Conservation (phyloP, 2,329 filamentous ascomycete species). For the Xylariaceae sp. region DNA sequence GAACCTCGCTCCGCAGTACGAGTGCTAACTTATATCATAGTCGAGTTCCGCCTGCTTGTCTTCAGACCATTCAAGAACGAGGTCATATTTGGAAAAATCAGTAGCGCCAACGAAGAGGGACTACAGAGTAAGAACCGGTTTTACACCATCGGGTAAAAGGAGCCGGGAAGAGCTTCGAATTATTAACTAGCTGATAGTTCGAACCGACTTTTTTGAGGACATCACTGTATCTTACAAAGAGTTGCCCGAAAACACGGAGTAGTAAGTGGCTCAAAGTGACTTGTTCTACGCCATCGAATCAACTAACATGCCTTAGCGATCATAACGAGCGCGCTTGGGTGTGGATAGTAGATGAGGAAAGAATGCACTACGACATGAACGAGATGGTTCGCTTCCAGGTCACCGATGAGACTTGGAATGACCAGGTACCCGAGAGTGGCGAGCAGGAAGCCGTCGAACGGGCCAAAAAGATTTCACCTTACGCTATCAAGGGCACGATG, state of each 20-base stretch:
- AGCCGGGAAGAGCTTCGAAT: neutral
- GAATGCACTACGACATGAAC: slow-evolving; percentile 83
- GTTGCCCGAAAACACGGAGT: slow-evolving; percentile 70
- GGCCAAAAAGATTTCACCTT: slow-evolving; percentile 61
- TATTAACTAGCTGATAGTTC: slow-evolving; percentile 47
- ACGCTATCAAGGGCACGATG: slow-evolving; percentile 64
- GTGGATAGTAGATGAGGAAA: slow-evolving; percentile 70
- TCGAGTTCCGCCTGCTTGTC: slow-evolving; percentile 88
- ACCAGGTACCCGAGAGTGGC: slow-evolving; percentile 70
- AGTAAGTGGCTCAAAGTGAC: slow-evolving; percentile 51
- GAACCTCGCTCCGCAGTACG: neutral
- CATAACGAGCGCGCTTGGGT: slow-evolving; percentile 76
- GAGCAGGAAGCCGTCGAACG: slow-evolving; percentile 53
- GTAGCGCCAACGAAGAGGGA: slow-evolving; percentile 64
- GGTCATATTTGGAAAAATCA: slow-evolving; percentile 81
- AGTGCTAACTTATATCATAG: slow-evolving; percentile 41
- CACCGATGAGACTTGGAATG: slow-evolving; percentile 84
- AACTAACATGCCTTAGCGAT: slow-evolving; percentile 48
- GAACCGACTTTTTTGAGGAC: slow-evolving; percentile 90
- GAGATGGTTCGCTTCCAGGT: slow-evolving; percentile 86
- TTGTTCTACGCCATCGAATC: slow-evolving; percentile 18
- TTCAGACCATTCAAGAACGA: slow-evolving; percentile 96
- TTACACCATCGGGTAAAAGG: neutral
- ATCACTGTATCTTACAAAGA: slow-evolving; percentile 74
- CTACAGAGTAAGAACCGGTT: slow-evolving; percentile 56